These are phyloP conservation scores for Fusarium zealandicum DNA, from an alignment of 2,329 filamentous ascomycete species.

Conservation along the genomic window DNA sequence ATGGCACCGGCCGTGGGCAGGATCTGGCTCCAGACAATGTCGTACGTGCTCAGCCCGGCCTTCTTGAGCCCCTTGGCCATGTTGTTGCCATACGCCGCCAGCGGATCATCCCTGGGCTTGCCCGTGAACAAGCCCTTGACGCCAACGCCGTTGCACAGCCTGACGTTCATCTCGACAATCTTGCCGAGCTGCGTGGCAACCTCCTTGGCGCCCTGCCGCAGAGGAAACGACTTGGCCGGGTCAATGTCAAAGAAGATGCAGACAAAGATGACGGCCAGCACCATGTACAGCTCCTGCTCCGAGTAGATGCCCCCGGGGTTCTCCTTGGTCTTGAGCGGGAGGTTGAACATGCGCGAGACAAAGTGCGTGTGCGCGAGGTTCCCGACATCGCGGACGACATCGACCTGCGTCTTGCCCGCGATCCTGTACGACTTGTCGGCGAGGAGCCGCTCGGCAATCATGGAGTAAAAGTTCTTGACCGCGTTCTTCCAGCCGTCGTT, in stretches of 20 bases:
- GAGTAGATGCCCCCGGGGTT: conserved; percentile 66
- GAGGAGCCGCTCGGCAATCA: conserved; percentile 68
- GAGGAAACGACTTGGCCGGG: conserved; percentile 69
- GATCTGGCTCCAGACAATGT: conserved; percentile 76
- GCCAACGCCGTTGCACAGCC: conserved; percentile 55
- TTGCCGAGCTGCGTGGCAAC: conserved; percentile 66
- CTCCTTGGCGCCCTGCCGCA: conserved; percentile 64
- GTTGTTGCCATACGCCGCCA: conserved; percentile 70
- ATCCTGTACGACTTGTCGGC: conserved; percentile 70
- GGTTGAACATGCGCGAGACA: conserved; percentile 66
- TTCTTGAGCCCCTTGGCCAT: conserved; percentile 72
- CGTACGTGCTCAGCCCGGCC: conserved; percentile 65
- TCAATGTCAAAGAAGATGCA: conserved; percentile 73
- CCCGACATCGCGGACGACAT: conserved; percentile 73
- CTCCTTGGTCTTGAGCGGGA: conserved; percentile 70
- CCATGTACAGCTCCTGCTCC: conserved; percentile 65
- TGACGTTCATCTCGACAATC: conserved; percentile 70
- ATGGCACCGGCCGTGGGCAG: conserved; percentile 71
- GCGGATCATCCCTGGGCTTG: conserved; percentile 57
- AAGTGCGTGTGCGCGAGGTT: conserved; percentile 73
- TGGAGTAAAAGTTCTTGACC: conserved; percentile 72
- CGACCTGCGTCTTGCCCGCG: conserved; percentile 63
- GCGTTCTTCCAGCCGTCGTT: conserved; percentile 67
- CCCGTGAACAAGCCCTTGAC: conserved; percentile 59
- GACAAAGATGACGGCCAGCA: conserved; percentile 70